Percentiles rank a stretch among this genome's conserved stretches.
Conservation (phyloP, 1,284 basidiomycete species). For the Tremellales sp. region DNA sequence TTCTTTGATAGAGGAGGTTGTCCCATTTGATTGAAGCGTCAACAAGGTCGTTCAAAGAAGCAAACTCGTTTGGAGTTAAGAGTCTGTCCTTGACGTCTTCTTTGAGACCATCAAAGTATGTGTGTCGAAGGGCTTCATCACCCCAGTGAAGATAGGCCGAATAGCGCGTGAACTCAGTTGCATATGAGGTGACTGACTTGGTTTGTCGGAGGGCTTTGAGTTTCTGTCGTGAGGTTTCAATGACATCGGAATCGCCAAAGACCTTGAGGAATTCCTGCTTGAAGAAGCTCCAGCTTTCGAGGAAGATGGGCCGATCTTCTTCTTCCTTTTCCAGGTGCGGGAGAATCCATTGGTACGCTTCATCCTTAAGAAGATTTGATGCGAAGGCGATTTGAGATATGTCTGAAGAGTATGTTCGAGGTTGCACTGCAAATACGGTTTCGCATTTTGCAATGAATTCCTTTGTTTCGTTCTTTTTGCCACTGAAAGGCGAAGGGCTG, state of each 20-base stretch:
- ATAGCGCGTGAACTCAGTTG: conserved; percentile 12
- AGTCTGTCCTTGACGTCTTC: conserved; percentile 18
- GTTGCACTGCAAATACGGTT: no score
- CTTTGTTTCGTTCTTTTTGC: no score
- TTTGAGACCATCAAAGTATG: conserved; percentile 20
- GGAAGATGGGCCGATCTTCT: conserved; percentile 2
- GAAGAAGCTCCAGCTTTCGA: conserved; percentile 7
- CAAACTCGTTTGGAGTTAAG: not conserved
- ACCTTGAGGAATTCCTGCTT: conserved; percentile 5
- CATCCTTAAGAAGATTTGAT: no score
- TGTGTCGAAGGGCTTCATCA: conserved; percentile 10
- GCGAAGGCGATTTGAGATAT: no score
- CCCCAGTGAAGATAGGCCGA: conserved; percentile 13
- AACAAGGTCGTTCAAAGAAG: conserved; percentile 1
- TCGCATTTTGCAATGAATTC: no score
- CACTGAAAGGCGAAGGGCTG: no score
- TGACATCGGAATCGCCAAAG: conserved; percentile 17
- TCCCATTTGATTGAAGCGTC: conserved; percentile 10
- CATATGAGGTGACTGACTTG: conserved; percentile 12
- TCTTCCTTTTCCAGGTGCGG: no score
- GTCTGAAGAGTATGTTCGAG: no score
- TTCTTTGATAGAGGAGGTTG: conserved; percentile 12
- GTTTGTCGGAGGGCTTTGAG: conserved; percentile 13
- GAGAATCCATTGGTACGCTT: no score
- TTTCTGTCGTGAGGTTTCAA: conserved; percentile 8